Evolutionary conservation across 371 early-diverging fungal genomes (phyloP), one percentile per base, ranked within the genome.

Genomic region (Funneliformis caledonium): DNA sequence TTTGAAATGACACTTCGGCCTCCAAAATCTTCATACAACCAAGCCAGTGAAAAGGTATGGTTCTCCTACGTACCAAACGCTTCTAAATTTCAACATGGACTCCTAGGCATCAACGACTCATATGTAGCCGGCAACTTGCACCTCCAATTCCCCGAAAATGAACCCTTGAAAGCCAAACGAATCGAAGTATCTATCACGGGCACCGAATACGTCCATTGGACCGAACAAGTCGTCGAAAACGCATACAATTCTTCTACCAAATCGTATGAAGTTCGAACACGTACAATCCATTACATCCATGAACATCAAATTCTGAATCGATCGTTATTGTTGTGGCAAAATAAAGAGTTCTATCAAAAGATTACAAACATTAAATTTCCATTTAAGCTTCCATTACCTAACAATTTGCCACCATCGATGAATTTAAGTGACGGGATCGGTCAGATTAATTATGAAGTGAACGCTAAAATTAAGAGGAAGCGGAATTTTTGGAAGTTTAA

Each of bases 401-500:
- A 61, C 37, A 37, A 76, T 76, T 61, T 76, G 19, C 42, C 62
- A 61, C 42, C n/a, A 6, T 74, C 75, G 31, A 74, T 59, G 75
- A 76, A 4, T 31, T 62, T 76, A 26, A 19, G 8, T 8, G 2
- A 7, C 8, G 76, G 26, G 45, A 12, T 8, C 14, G 74, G 74
- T 22, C 31, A 12, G 8, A 76, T 76, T 19, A 33, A 62, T 33
- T 76, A 76, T 76, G 61, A 62, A 31, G 33, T 76, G 8, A 76
- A 59, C 4, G 47, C 62, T 16, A 61, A n/a, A 76, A 76, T 76
- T 61, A 43, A 4, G 4, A 31, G 47, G 10, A 69, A 69, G 16
- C 2, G 43, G 3, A 76, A 76, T 76, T 60, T 76, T n/a, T 61
- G 42, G 76, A 76, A 76, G 42, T 76, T 31, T 11, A 62, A 76